A percentile compares a stretch with the other conserved stretches of the same genome.
phyloP scores from a whole-genome alignment of 345 rosid genomes.

The Durio zibethinus region DNA sequence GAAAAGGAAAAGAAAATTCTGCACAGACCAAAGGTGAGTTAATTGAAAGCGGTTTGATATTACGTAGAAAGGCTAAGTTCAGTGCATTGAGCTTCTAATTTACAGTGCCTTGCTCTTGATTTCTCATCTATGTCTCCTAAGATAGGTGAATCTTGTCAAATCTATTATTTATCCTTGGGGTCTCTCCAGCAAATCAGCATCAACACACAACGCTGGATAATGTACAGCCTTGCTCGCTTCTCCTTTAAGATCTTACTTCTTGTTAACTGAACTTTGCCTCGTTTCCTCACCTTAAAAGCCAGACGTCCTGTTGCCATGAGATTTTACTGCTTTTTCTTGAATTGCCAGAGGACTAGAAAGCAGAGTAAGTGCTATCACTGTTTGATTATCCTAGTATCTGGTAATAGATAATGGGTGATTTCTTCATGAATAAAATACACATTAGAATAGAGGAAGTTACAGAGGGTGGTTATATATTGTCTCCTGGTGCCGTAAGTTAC shows the following conservation, averaged over 20 bases:
- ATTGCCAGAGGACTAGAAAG: neutral
- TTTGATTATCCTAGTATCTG: constrained; percentile 4
- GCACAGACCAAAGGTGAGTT: neutral
- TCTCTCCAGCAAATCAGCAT: constrained; percentile 44
- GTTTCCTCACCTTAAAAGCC: neutral
- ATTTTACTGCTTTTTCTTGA: constrained; percentile 5
- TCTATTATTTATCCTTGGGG: constrained; percentile 20
- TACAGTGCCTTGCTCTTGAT: neutral
- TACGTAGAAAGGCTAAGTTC: constrained; percentile 9
- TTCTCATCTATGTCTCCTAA: neutral
- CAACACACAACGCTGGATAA: constrained; percentile 33
- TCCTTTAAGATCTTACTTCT: constrained; percentile 23
- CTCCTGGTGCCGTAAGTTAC: constrained; percentile 17
- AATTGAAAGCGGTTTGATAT: constrained; percentile 6
- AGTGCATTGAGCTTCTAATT: neutral
- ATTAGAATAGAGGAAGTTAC: constrained; percentile 21
- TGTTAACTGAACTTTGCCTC: constrained; percentile 15
- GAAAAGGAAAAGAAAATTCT: neutral
- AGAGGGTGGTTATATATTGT: constrained; percentile 27
- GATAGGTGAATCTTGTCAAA: neutral
- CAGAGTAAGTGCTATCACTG: neutral
- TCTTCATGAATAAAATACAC: constrained; percentile 3
- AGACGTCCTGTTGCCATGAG: constrained; percentile 23
- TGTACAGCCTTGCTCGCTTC: constrained; percentile 37
- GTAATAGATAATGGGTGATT: neutral